phyloP scores from a whole-genome alignment of 2,329 filamentous ascomycete species.

The Hypocreales sp. region DNA sequence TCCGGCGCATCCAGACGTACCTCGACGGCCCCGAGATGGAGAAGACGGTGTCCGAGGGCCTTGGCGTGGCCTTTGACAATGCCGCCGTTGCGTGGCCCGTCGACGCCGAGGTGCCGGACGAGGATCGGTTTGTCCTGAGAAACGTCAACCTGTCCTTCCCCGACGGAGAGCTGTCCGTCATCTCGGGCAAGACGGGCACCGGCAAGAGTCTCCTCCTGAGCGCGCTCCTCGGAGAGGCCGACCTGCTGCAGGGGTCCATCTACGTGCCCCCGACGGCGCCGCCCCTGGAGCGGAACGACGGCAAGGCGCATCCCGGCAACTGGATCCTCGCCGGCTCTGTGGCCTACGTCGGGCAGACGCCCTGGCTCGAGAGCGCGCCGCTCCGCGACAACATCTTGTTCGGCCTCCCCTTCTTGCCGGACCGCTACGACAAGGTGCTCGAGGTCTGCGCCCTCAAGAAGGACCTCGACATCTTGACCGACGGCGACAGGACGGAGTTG shows the following conservation, averaged over 20 bases:
- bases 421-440: constrained; percentile 56
- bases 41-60: constrained; percentile 34
- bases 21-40: constrained; percentile 50
- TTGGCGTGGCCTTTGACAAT: constrained; percentile 48
- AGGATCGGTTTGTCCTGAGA: constrained; percentile 48
- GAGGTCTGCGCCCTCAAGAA: constrained; percentile 59
- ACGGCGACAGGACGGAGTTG: constrained; percentile 69
- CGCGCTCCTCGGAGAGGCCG: constrained; percentile 60
- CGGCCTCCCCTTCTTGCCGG: constrained; percentile 51
- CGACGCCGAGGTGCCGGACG: constrained; percentile 39
- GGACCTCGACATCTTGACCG: constrained; percentile 59
- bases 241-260: constrained; percentile 48
- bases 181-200: constrained; percentile 63
- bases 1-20: constrained; percentile 57
- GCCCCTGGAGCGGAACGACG: constrained; percentile 40
- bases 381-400: constrained; percentile 70
- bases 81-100: constrained; percentile 63
- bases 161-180: constrained; percentile 50
- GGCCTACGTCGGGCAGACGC: constrained; percentile 65
- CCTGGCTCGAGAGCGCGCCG: constrained; percentile 74
- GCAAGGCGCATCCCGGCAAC: constrained; percentile 43
- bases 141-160: constrained; percentile 54
- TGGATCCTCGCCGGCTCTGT: constrained; percentile 58
- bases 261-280: constrained; percentile 34
- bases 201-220: constrained; percentile 65